Percentiles rank a stretch among this genome's conserved stretches.
These are phyloP conservation scores for Flammula alnicola DNA, from an alignment of 1,284 basidiomycete species.

Conservation along the genomic window DNA sequence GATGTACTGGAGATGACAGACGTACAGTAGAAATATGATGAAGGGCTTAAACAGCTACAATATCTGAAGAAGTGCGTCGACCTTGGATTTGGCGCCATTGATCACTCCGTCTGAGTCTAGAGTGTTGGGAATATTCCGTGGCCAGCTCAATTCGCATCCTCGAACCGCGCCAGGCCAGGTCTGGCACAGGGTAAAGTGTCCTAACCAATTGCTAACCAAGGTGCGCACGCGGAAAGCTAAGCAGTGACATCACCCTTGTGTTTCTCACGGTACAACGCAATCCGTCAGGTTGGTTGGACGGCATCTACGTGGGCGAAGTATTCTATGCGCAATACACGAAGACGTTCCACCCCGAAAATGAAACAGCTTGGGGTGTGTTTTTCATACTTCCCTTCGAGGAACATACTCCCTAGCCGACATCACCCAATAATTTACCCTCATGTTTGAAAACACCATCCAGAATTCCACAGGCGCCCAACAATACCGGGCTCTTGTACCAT, in stretches of 20 bases:
- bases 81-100: too few species aligned
- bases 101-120: too few species aligned
- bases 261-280: not conserved
- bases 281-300: constrained; percentile 50
- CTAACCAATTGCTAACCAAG: constrained; percentile 51
- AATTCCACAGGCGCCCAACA: constrained; percentile 39
- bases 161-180: constrained; percentile 48
- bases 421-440: constrained; percentile 45
- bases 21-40: too few species aligned
- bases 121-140: constrained; percentile 41
- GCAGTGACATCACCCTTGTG: not conserved
- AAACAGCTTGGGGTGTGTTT: constrained; percentile 45
- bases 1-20: too few species aligned
- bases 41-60: too few species aligned
- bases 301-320: constrained; percentile 53
- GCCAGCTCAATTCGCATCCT: constrained; percentile 45
- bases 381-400: constrained; percentile 1
- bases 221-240: constrained; percentile 21
- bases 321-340: constrained; percentile 49
- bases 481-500: constrained; percentile 50
- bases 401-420: constrained; percentile 40
- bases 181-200: constrained; percentile 48
- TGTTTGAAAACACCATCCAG: constrained; percentile 49
- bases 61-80: too few species aligned
- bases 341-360: constrained; percentile 41